Base-by-base conservation (phyloP, 2,329 filamentous ascomycete species). In the Nothopassalora personata region DNA sequence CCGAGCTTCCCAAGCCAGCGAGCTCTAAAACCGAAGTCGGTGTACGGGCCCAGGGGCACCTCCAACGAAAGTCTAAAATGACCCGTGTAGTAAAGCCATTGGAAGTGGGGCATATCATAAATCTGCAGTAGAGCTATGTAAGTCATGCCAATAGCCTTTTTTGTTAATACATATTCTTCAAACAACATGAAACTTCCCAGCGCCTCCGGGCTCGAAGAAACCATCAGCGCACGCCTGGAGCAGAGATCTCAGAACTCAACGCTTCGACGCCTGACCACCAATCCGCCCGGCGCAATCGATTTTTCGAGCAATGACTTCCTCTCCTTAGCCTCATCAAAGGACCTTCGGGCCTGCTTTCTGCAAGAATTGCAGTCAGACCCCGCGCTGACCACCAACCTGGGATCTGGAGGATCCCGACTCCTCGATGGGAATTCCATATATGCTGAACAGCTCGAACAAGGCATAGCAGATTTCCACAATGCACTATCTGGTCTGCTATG, bases 231-330 rank as follows among this genome's bases (percentile, higher is more conserved):
- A 58, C 54, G 65, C 47, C 67, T 79, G 23, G 65, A 74, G 56
- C 73, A 71, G 50, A 73, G 80, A 58, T 72, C 75, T 57, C 64
- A 72, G 33, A 76, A 76, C 55, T 77, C 77, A 6, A 76, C 76
- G 27, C 75, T 80, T 10, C 76, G 81, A 50, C 72, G 70, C 45
- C 69, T 83, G 19, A 81, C 80, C n/a, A 71, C 77, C 10, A 71
- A 75, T 27, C 73, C 78, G 0, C 62, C 73, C 11, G 68, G 68
- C 36, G 60, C 68, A 2, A 68, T 72, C 27, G 86, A 88, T 71
- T 87, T 88, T 67, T 85, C 83, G 1, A 86, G 84, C 50, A 87
- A 86, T 69, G 85, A 88, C 70, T 86, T 87, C 60, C 78, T 88
- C 10, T 86, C 84, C 0, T 74, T 88, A 4, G 80, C 76, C 1